Conservation (phyloP, 1,284 basidiomycete genomes). For the Melampsora americana region DNA sequence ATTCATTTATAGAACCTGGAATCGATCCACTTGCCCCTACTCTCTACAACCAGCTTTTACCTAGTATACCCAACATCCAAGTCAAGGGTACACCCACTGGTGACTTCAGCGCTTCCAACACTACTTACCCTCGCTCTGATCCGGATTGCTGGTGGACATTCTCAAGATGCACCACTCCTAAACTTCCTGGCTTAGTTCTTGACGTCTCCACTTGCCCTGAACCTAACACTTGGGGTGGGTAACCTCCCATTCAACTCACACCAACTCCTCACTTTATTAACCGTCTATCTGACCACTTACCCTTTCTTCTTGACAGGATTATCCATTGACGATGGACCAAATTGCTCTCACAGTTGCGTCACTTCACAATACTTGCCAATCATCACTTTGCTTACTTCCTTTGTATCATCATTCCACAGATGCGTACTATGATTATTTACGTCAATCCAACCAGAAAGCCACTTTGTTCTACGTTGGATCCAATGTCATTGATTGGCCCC, state of each 20-base stretch:
- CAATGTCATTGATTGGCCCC: constrained; percentile 61
- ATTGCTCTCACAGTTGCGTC: constrained; percentile 47
- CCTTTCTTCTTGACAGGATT: constrained; percentile 46
- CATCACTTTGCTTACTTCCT: constrained; percentile 3
- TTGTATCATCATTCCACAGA: constrained; percentile 55
- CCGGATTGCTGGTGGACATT: constrained; percentile 52
- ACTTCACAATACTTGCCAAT: not conserved
- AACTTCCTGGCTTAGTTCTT: constrained; percentile 35
- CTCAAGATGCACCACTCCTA: constrained; percentile 39
- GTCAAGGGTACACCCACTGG: constrained; percentile 54
- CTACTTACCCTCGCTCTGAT: constrained; percentile 50
- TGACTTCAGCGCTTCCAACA: constrained; percentile 50
- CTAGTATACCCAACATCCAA: constrained; percentile 48
- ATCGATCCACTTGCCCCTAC: constrained; percentile 33
- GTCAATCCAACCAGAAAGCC: constrained; percentile 58
- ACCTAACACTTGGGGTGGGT: constrained; percentile 59
- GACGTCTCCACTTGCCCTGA: constrained; percentile 57
- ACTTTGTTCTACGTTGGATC: constrained; percentile 56
- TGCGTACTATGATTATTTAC: constrained; percentile 59
- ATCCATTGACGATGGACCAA: constrained; percentile 51
- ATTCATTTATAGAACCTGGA: constrained; percentile 20
- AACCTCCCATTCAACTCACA: constrained; percentile 58
- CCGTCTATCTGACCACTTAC: not conserved
- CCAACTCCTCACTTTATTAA: not conserved
- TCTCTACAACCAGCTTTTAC: constrained; percentile 20